Base-by-base conservation (phyloP, 169 alveolate genomes). In the Theileria luwenshuni region DNA sequence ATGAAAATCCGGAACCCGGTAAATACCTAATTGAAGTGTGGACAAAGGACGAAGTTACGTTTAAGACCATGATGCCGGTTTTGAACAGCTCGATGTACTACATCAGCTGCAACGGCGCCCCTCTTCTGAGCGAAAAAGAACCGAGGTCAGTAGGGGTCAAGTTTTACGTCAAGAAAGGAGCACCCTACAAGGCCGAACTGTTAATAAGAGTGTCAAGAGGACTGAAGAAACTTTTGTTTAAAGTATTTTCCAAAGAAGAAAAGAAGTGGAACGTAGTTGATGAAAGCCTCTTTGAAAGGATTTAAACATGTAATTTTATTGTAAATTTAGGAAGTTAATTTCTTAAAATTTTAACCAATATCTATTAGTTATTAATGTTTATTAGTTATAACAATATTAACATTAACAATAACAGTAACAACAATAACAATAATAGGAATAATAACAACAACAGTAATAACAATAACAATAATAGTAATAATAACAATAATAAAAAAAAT, bases 181-280 rank as follows among this genome's bases (percentile, higher is more conserved):
- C 19, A 3, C 65, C 65, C 19, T 56, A 56, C 65, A 56, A 56
- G 33, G 65, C 65, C 15, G 65, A 56, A 43, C 47, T 56, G 0
- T 43, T 28, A 28, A n/a, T 13, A 15, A 3, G 1, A 15, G 33
- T 21, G 21, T 6, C 45, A 38, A 43, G 5, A 1, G 65, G 65
- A 2, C 25, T 56, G 21, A n/a, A 25, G 19, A 56, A 56, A 25
- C 15, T 56, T 15, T 15, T 56, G 19, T 56, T 56, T 21, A 56
- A 56, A 21, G 65, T 56, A 15, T 21, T 19, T 15, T 38, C 23
- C 19, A 25, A 56, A 25, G 38, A 33, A 6, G 6, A 8, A 38
- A 38, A 19, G 6, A 21, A n/a, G 3, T 56, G 65, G 65, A 56
- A 15, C 0, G 38, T 2, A 28, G 38, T 56, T 43, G 65, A 56